Conservation (phyloP, 2,329 filamentous ascomycete species). For the Fusarium sp. region DNA sequence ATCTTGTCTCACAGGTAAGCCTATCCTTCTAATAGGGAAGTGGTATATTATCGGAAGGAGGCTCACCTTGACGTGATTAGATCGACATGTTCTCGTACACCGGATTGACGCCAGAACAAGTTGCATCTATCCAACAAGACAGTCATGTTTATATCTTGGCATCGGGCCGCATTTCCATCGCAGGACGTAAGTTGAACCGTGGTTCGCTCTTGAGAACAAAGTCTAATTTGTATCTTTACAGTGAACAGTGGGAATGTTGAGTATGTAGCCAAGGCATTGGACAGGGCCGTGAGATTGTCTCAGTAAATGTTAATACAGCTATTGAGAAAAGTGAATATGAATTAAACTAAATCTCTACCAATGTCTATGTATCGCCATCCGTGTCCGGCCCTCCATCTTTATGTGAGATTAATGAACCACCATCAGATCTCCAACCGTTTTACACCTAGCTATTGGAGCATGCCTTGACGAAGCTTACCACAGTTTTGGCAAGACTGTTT, state of each 20-base stretch:
- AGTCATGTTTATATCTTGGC: background rate
- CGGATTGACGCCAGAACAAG: background rate
- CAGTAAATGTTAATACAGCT: background rate
- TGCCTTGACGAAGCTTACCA: conserved; percentile 36
- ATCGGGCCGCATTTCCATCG: background rate
- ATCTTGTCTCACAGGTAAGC: background rate
- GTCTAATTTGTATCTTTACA: background rate
- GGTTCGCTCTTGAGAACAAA: rapidly evolving
- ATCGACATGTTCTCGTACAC: background rate
- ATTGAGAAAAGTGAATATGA: too few relatives aligned
- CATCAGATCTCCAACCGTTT: too few relatives aligned
- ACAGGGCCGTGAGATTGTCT: background rate
- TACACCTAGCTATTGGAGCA: background rate
- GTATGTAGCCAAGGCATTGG: background rate
- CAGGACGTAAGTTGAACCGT: background rate
- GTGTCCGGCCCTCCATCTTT: too few relatives aligned
- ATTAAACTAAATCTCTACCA: too few relatives aligned
- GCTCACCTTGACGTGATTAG: background rate
- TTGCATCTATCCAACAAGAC: background rate
- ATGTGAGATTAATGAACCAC: too few relatives aligned
- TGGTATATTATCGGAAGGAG: background rate
- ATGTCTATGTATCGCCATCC: too few relatives aligned
- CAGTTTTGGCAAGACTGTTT: conserved; percentile 33
- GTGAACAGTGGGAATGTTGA: background rate
- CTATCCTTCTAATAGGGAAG: background rate